Evolutionary conservation across 805 yeast genomes (phyloP).

Genomic region (Candida parachauliodes): DNA sequence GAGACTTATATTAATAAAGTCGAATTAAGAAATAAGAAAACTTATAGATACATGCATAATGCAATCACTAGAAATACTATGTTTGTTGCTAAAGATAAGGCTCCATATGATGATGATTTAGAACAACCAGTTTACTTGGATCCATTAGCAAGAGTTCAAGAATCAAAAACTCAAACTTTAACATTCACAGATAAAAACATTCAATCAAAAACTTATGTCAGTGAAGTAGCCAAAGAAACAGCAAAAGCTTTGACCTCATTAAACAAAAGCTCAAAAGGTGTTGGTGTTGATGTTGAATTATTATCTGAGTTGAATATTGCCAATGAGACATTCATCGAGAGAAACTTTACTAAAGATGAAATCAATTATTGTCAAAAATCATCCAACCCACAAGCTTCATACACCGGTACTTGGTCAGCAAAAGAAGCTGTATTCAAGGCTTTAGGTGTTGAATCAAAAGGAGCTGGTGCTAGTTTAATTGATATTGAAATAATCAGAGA

Average conservation of each 20-base stretch:
- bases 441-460: conserved; percentile 80
- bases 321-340: conserved; percentile 86
- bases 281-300: conserved; percentile 97
- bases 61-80: conserved; percentile 87
- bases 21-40: conserved; percentile 74
- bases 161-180: conserved; percentile 36
- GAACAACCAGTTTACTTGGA: conserved; percentile 92
- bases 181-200: conserved; percentile 48
- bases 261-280: conserved; percentile 61
- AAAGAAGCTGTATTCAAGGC: conserved; percentile 99
- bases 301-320: conserved; percentile 74
- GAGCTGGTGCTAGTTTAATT: conserved; percentile 91
- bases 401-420: conserved; percentile 98
- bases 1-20: conserved; percentile 71
- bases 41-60: conserved; percentile 93
- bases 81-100: conserved; percentile 88
- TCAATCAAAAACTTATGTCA: conserved; percentile 47
- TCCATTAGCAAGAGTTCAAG: conserved; percentile 80
- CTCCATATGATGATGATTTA: conserved; percentile 87
- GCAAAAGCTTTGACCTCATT: conserved; percentile 58
- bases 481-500: conserved; percentile 85
- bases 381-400: conserved; percentile 81
- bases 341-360: conserved; percentile 86
- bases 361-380: conserved; percentile 72
- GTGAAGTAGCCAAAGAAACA: conserved; percentile 51